A percentile compares a stretch with the other conserved stretches of the same genome.
phyloP scores from a whole-genome alignment of 345 rosid species.

The Draba incana region DNA sequence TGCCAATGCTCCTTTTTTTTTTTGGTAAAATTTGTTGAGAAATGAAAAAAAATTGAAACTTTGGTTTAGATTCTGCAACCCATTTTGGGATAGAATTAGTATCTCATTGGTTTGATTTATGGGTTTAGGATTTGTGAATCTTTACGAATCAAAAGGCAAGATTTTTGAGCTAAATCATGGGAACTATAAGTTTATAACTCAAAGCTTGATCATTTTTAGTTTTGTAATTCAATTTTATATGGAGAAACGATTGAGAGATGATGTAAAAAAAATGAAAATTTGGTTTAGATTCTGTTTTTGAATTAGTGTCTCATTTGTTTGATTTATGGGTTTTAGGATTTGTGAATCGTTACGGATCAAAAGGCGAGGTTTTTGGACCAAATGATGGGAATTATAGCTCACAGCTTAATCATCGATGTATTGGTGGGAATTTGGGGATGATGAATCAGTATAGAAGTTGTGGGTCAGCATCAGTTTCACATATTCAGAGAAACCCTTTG shows the following conservation, averaged over 20 bases:
- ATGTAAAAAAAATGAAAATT: not conserved
- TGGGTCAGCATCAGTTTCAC: conserved; percentile 49
- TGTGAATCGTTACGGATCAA: conserved; percentile 27
- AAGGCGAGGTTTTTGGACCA: conserved; percentile 18
- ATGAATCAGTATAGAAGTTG: conserved; percentile 49
- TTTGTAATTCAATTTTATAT: too few relatives aligned
- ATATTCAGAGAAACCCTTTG: conserved; percentile 61
- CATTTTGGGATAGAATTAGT: not conserved
- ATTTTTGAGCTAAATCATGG: conserved; percentile 4
- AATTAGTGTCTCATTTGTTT: conserved; percentile 7
- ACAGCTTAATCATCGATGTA: conserved; percentile 22
- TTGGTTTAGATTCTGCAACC: not conserved
- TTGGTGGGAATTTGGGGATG: conserved; percentile 27
- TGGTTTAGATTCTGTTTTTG: not conserved
- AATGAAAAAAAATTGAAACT: not conserved
- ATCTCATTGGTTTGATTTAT: conserved; percentile 22
- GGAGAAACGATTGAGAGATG: too few relatives aligned
- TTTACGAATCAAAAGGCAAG: conserved; percentile 29
- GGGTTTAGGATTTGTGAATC: conserved; percentile 35
- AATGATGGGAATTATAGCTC: conserved; percentile 9
- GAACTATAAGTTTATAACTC: conserved; percentile 16
- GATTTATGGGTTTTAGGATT: conserved; percentile 34
- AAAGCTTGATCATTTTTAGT: conserved; percentile 10
- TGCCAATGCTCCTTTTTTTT: not conserved
- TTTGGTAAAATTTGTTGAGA: too few relatives aligned